Conservation (phyloP, 192 early-diverging fungal species). For the Phlyctochytrium bullatum region DNA sequence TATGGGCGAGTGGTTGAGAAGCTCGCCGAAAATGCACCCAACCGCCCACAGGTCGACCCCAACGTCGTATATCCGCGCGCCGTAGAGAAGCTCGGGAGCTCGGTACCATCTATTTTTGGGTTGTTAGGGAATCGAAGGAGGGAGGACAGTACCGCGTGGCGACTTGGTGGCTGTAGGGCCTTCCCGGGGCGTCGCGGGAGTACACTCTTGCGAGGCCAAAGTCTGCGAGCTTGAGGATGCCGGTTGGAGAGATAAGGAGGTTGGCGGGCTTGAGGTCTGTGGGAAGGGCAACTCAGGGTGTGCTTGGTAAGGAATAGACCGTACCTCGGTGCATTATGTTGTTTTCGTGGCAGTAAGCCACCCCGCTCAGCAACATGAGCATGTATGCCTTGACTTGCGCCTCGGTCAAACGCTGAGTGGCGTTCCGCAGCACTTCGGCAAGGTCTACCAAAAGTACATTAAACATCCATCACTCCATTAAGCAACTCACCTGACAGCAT, state of each 20-base stretch:
- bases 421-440: constrained; percentile 38
- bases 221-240: constrained; percentile 58
- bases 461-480: too few relatives aligned
- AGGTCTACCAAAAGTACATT: too few relatives aligned
- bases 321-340: constrained; percentile 60
- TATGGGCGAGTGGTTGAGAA: constrained; percentile 56
- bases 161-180: constrained; percentile 58
- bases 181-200: constrained; percentile 10
- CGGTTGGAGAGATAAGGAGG: constrained; percentile 51
- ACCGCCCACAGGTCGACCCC: constrained; percentile 65
- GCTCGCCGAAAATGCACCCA: constrained; percentile 66
- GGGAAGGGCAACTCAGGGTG: constrained; percentile 3
- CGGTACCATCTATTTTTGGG: constrained; percentile 53
- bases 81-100: constrained; percentile 61
- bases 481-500: constrained; percentile 45
- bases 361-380: constrained; percentile 57
- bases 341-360: constrained; percentile 58
- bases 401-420: constrained; percentile 42
- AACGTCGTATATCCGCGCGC: constrained; percentile 55
- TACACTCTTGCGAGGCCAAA: constrained; percentile 54
- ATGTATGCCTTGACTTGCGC: constrained; percentile 58
- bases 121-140: not conserved
- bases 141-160: constrained; percentile 36
- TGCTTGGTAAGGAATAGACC: too few relatives aligned
- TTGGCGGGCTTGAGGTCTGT: constrained; percentile 50